A percentile compares a stretch with the other conserved stretches of the same genome.
These are phyloP conservation scores for Scedosporium boydii DNA, from an alignment of 2,329 filamentous ascomycete species.

Conservation along the genomic window DNA sequence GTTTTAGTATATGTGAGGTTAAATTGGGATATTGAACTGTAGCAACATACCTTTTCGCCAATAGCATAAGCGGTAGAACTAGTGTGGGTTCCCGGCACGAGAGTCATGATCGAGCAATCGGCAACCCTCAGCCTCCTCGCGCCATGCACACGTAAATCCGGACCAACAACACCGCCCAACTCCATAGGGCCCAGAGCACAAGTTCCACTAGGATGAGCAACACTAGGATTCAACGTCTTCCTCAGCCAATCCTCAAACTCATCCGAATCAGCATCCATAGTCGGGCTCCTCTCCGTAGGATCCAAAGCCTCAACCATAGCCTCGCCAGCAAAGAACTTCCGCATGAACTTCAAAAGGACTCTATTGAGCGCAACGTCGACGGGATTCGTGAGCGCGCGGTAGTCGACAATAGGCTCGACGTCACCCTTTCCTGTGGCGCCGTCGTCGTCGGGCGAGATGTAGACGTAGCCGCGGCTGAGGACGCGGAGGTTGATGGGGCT, in stretches of 20 bases:
- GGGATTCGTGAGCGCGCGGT: constrained; percentile 31
- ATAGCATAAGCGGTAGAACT: constrained; percentile 36
- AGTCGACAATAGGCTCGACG: constrained; percentile 41
- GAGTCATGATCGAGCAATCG: constrained; percentile 29
- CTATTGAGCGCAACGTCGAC: constrained; percentile 41
- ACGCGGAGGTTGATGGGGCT: constrained; percentile 22
- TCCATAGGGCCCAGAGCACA: constrained; percentile 9
- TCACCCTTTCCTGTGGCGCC: constrained; percentile 15
- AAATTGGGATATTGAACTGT: background rate
- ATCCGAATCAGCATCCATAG: constrained; percentile 15
- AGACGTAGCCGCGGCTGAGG: constrained; percentile 43
- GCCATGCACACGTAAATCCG: constrained; percentile 27
- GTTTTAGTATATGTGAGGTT: background rate
- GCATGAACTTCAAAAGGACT: constrained; percentile 27
- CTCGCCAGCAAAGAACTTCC: constrained; percentile 19
- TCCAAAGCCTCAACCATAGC: constrained; percentile 21
- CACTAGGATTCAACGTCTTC: constrained; percentile 6
- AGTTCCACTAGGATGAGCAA: constrained; percentile 10
- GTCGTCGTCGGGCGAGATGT: constrained; percentile 33
- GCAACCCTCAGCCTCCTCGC: constrained; percentile 28
- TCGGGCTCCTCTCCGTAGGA: constrained; percentile 25
- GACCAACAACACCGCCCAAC: constrained; percentile 10
- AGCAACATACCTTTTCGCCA: constrained; percentile 25
- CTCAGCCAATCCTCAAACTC: constrained; percentile 13
- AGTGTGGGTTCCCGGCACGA: constrained; percentile 30